Percentiles rank a stretch among this genome's conserved stretches.
phyloP scores from a whole-genome alignment of 208 protist species.

The Trypanosoma vivax region DNA sequence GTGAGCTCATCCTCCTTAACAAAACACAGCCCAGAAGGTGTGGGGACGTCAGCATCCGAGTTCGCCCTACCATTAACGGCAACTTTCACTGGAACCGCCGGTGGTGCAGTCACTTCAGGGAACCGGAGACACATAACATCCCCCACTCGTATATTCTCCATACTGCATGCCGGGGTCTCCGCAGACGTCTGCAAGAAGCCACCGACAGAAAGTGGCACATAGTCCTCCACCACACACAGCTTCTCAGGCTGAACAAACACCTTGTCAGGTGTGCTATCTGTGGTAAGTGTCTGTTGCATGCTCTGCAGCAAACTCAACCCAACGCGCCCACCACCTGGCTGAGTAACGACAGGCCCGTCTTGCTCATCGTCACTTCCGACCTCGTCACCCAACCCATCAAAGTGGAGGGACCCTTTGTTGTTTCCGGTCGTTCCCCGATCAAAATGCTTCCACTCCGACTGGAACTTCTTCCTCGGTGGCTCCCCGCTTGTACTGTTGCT shows the following conservation, averaged over 20 bases:
- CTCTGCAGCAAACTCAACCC: conserved; percentile 37
- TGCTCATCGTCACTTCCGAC: conserved; percentile 26
- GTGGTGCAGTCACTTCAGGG: neutral
- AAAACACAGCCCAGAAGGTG: conserved; percentile 24
- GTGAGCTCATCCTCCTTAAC: conserved; percentile 31
- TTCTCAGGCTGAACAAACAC: neutral
- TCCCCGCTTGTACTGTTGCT: conserved; percentile 4
- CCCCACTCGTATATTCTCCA: conserved; percentile 4
- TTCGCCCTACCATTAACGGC: neutral
- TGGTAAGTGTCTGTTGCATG: conserved; percentile 29
- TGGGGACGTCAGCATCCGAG: neutral
- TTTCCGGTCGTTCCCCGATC: neutral
- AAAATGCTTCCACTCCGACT: conserved; percentile 3
- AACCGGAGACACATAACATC: conserved; percentile 24
- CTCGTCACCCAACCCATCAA: conserved; percentile 35
- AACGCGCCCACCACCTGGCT: conserved; percentile 18
- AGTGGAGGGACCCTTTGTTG: conserved; percentile 15
- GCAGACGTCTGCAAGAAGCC: conserved; percentile 60
- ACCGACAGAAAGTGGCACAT: conserved; percentile 68
- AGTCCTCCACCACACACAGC: conserved; percentile 46
- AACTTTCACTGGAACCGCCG: neutral
- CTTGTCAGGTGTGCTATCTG: neutral
- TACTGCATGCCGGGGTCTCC: neutral
- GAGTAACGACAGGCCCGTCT: conserved; percentile 7
- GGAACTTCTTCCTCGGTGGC: conserved; percentile 1